These are phyloP conservation scores for Scheffersomyces lignicola DNA, from an alignment of 1,139 yeast species.

Conservation along the genomic window DNA sequence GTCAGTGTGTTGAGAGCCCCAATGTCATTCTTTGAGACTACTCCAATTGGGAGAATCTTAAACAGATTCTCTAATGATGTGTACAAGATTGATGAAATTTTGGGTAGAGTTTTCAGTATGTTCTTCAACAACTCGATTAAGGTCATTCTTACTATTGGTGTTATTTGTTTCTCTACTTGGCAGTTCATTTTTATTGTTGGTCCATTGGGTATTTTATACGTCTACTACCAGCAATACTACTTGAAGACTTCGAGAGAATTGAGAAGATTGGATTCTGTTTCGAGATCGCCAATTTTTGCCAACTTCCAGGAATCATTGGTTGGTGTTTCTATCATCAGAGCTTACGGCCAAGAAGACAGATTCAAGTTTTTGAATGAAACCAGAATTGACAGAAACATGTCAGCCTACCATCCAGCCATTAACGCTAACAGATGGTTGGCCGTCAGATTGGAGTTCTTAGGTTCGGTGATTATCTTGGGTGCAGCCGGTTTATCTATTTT, in stretches of 20 bases:
- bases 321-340: constrained; percentile 89
- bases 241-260: constrained; percentile 89
- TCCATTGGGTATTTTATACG: constrained; percentile 72
- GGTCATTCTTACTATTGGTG: constrained; percentile 80
- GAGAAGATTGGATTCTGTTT: constrained; percentile 90
- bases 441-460: constrained; percentile 85
- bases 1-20: constrained; percentile 84
- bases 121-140: constrained; percentile 72
- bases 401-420: constrained; percentile 91
- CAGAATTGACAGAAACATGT: constrained; percentile 81
- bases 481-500: constrained; percentile 81
- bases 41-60: constrained; percentile 92
- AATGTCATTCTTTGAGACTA: constrained; percentile 95
- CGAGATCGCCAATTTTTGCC: constrained; percentile 92
- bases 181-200: constrained; percentile 69
- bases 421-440: constrained; percentile 97
- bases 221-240: constrained; percentile 87
- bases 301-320: constrained; percentile 94
- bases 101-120: constrained; percentile 82
- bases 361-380: constrained; percentile 73
- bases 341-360: constrained; percentile 74
- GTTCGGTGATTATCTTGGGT: constrained; percentile 81
- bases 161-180: constrained; percentile 88
- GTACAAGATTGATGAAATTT: constrained; percentile 84
- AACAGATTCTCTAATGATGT: constrained; percentile 94